phyloP scores from a whole-genome alignment of 306 rosid species.

The Inga leiocalycina region DNA sequence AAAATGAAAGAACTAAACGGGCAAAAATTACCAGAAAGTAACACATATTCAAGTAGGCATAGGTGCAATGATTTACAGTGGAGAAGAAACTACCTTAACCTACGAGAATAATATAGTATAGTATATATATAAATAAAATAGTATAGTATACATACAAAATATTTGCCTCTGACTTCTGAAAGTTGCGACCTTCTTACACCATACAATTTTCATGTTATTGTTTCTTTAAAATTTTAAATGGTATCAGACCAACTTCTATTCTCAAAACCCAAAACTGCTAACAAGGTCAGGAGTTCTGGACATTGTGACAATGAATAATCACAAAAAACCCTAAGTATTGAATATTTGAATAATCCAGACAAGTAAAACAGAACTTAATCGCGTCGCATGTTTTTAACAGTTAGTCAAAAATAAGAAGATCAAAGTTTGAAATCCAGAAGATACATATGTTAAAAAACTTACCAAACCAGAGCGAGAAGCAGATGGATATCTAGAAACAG shows the following conservation, averaged over 20 bases:
- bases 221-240: slow-evolving; percentile 12
- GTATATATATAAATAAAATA: not conserved
- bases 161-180: not conserved
- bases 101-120: not conserved
- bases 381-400: slow-evolving; percentile 12
- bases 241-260: slow-evolving; percentile 13
- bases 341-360: slow-evolving; percentile 21
- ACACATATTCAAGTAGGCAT: slow-evolving; percentile 22
- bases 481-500: slow-evolving; percentile 49
- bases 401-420: slow-evolving; percentile 27
- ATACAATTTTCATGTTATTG: slow-evolving; percentile 10
- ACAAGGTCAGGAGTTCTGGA: slow-evolving; percentile 2
- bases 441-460: slow-evolving; percentile 37
- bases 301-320: slow-evolving; percentile 14
- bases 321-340: slow-evolving; percentile 23
- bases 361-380: slow-evolving; percentile 31
- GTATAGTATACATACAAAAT: not conserved
- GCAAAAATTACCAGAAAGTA: slow-evolving; percentile 18
- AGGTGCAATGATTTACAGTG: slow-evolving; percentile 25
- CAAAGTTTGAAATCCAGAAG: slow-evolving; percentile 13
- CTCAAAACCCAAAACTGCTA: slow-evolving; percentile 20
- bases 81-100: slow-evolving; percentile 13
- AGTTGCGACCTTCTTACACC: not conserved
- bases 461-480: slow-evolving; percentile 53
- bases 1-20: slow-evolving; percentile 14